Percentiles rank a stretch among this genome's conserved stretches.
These are phyloP conservation scores for Pythium biforme DNA, from an alignment of 352 stramenopile species.

Conservation along the genomic window DNA sequence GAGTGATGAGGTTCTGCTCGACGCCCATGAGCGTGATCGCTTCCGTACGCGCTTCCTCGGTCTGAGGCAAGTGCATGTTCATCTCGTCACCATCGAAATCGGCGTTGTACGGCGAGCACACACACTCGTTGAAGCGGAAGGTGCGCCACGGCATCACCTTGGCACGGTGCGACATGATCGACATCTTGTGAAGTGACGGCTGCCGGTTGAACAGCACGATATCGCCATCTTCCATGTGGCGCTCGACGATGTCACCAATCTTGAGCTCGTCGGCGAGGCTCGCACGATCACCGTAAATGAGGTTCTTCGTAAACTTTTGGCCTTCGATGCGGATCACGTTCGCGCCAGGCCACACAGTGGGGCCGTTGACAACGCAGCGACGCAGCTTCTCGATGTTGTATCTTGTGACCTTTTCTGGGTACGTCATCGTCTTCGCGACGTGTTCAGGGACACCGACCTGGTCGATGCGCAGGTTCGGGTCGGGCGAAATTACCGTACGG, in stretches of 20 bases:
- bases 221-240: slow-evolving; percentile 99
- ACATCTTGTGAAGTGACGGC: slow-evolving; percentile 99
- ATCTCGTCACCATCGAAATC: slow-evolving; percentile 99
- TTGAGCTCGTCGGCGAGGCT: slow-evolving; percentile 93
- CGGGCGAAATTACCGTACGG: slow-evolving; percentile 99
- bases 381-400: slow-evolving; percentile 98
- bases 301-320: slow-evolving; percentile 86
- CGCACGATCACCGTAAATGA: slow-evolving; percentile 94
- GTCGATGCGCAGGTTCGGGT: slow-evolving; percentile 97
- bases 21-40: slow-evolving; percentile 98
- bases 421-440: slow-evolving; percentile 98
- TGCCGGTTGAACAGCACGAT: slow-evolving; percentile 99
- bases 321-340: slow-evolving; percentile 91
- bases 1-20: slow-evolving; percentile 97
- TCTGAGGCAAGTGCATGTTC: slow-evolving; percentile 99
- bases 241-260: slow-evolving; percentile 98
- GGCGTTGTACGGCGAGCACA: slow-evolving; percentile 99
- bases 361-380: slow-evolving; percentile 94
- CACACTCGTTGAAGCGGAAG: slow-evolving; percentile 99
- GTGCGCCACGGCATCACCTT: slow-evolving; percentile 97
- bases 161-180: slow-evolving; percentile 95
- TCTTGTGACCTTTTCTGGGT: slow-evolving; percentile 95
- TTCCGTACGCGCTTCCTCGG: slow-evolving; percentile 97
- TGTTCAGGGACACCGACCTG: slow-evolving; percentile 94
- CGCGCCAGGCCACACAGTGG: slow-evolving; percentile 95